Evolutionary conservation across 768 basidiomycete genomes (phyloP), one percentile per base, ranked within the genome.

Genomic region (Lentinula edodes): DNA sequence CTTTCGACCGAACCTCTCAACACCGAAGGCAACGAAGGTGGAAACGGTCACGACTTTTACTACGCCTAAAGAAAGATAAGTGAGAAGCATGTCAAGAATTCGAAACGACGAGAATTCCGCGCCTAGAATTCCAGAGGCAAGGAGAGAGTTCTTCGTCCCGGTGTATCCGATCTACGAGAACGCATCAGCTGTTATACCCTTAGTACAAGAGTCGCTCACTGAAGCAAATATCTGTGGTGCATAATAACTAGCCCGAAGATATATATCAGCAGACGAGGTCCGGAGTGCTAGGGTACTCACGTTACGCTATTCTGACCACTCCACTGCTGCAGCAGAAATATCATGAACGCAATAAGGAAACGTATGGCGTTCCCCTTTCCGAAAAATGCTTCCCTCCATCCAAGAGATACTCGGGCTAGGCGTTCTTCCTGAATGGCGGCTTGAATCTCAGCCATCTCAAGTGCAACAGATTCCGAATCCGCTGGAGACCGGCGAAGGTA

Each of bases 141-240:
- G 80, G 0, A 91, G 79, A 16, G 85, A 83, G 67, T 82, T 84
- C 58, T 76, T 79, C 0, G 76, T 75, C 12, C 81, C 84, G 2
- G 76, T 79, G 66, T 84, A 89, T 23, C 90, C 90, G 64, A 91
- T 89, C 83, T 86, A 61, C 12, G 9, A 41, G 6, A 45, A 10
- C 7, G 6, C 18, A 15, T 46, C 41, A 58, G 34, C 23, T 23
- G 4, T 28, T 28, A 28, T 28, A 28, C 28, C 28, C 28, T 4
- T 28, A 28, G 42, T 9, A 23, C n/a, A 60, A 1, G 32, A 39
- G 36, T 13, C 36, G 71, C 79, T 67, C 63, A 88, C 84, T 18
- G 88, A 84, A 12, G 76, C 73, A 71, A 91, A 90, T 63, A 91
- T 88, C 67, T 87, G 86, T 5, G 89, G 87, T 1, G 88, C 86